Evolutionary conservation across 2,329 filamentous ascomycete genomes (phyloP), one percentile per base, ranked within the genome.

Genomic region (Tolypocladium capitatum): DNA sequence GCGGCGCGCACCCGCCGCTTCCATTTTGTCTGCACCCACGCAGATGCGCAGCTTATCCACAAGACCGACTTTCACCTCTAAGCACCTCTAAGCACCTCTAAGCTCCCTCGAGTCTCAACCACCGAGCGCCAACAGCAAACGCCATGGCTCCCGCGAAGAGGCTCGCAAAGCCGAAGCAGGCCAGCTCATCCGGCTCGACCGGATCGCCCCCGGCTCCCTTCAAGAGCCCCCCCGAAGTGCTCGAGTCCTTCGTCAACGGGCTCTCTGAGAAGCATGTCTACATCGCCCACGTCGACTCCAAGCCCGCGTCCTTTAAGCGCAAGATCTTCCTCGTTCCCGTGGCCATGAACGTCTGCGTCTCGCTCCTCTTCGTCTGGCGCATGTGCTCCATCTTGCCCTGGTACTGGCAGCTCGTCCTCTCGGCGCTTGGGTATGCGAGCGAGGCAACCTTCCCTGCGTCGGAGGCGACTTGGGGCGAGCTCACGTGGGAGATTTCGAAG

Each of bases 321-420:
- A 84, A 86, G 59, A 84, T 94, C 58, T 96, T 95, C 66, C 58
- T 80, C 43, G 81, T 95, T 1, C 88, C 90, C 16, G 73, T 88
- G 18, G 63, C 81, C 18, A 80, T 95, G 67, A 96, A 96, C 65
- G 49, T 84, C 32, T 66, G 70, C 55, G 80, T 96, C 49, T 69
- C 73, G 9, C 58, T 72, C 2, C 65, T 86, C 31, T 80, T 95
- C 56, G 56, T 73, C 49, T 80, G 80, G 70, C 83, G 90, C 53
- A 69, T 83, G 51, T 86, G 77, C 63, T 69, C 72, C 63, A 82
- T 87, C 55, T 55, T 77, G 13, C 86, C 86, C 1, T 83, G 78
- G 63, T 97, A 97, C 71, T 76, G 78, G 56, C 68, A 71, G 45
- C 73, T 94, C 46, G 46, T 86, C 28, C 67, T 76, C 49, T 78